Percentiles rank a stretch among this genome's conserved stretches.
Evolutionary conservation across 2,329 filamentous ascomycete genomes (phyloP).

Genomic region (Penicillium polonicum): DNA sequence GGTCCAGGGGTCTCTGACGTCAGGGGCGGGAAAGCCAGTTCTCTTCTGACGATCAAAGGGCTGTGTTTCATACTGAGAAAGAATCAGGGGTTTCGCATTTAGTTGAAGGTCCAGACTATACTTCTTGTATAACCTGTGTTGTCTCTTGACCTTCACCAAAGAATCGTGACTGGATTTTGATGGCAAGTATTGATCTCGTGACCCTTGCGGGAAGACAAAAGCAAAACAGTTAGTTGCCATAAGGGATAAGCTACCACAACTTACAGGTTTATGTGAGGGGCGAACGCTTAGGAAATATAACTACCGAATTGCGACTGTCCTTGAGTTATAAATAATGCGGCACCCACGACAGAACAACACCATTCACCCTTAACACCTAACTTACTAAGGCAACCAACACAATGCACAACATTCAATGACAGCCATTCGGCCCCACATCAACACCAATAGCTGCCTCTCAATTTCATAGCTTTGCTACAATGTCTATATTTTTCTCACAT

Average conservation of each 20-base stretch:
- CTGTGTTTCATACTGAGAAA: not conserved
- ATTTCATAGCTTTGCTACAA: not conserved
- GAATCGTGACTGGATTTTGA: not conserved
- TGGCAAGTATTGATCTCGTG: not conserved
- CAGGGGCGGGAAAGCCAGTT: constrained; percentile 5
- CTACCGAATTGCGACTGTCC: not conserved
- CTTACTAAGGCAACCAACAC: not conserved
- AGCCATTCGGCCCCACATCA: not conserved
- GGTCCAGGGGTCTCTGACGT: constrained; percentile 12
- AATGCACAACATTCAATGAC: no score
- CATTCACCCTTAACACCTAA: not conserved
- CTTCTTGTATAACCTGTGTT: not conserved
- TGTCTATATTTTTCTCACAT: not conserved
- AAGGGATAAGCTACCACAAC: not conserved
- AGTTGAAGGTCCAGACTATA: not conserved
- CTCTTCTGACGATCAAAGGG: not conserved
- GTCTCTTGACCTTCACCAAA: not conserved
- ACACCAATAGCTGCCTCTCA: not conserved
- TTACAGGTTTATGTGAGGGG: not conserved
- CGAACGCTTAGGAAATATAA: not conserved
- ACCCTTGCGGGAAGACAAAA: not conserved
- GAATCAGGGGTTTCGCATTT: not conserved
- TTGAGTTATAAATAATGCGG: not conserved
- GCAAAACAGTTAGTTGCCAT: not conserved
- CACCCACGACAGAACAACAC: not conserved